Evolutionary conservation across 208 protist species (phyloP).

Genomic region (Naegleria lovaniensis): DNA sequence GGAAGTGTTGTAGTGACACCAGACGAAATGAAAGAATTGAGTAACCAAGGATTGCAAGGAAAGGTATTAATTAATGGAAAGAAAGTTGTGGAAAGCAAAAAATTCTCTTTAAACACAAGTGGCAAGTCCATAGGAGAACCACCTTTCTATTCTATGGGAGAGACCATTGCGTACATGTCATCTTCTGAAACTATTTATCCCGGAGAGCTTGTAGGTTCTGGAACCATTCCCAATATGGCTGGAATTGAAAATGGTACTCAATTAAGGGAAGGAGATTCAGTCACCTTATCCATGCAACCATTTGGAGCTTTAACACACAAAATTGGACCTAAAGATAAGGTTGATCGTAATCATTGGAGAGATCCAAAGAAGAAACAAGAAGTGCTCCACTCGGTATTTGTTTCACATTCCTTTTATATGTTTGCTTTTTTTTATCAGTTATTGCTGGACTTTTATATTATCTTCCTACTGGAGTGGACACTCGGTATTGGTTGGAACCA

Average conservation of each 20-base stretch:
- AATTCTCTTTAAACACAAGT: not conserved
- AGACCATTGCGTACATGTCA: not conserved
- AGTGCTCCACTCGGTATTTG: not conserved
- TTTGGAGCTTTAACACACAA: not conserved
- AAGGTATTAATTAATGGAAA: not conserved
- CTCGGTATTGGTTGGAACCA: not conserved
- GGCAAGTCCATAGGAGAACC: too few species aligned
- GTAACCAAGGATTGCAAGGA: not conserved
- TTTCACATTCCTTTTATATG: not conserved
- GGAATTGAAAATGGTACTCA: not conserved
- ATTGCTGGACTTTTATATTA: not conserved
- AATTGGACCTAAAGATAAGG: not conserved
- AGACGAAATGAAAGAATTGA: not conserved
- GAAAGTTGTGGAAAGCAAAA: not conserved
- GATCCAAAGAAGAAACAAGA: not conserved
- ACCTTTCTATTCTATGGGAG: not conserved
- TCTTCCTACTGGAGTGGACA: not conserved
- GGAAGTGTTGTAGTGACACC: constrained; percentile 8
- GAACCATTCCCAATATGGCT: not conserved
- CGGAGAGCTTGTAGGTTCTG: not conserved
- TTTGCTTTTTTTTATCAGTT: not conserved
- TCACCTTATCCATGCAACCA: not conserved
- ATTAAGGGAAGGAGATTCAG: not conserved
- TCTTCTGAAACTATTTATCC: not conserved
- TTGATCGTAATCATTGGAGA: not conserved